Base-by-base conservation (phyloP, 1,139 yeast species). In the Nakaseomyces kungkrabaensis region DNA sequence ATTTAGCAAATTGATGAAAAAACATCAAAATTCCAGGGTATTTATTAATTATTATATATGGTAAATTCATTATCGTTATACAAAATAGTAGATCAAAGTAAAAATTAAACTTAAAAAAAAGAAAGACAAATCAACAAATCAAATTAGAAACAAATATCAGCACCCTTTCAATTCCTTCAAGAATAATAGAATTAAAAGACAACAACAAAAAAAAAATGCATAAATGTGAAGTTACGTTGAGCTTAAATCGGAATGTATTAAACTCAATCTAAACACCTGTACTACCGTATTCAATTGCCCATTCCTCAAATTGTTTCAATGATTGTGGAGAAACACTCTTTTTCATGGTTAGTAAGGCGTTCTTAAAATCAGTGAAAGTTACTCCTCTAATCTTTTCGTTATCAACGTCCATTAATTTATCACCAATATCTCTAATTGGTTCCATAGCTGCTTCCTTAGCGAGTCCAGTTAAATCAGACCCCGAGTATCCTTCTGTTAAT, bases 361-460 rank as follows among this genome's bases (percentile, higher is more conserved):
- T 70, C 43, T 68, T 68, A 57, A 80, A 79, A 61, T 80, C 85
- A 22, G 67, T 68, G 32, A 77, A 62, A 46, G 69, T 68, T 26
- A 80, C 76, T 10, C 79, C 76, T 49, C 85, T 67, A 36, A 80
- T 78, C 48, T 72, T 72, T 34, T 75, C 76, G 5, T 78, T 74
- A 11, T 80, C 77, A 1, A 80, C 77, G 63, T 72, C 70, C 56
- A 80, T 71, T 44, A 80, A 66, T 50, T 70, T 69, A 50, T 79
- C 85, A 0, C 85, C 85, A 42, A 81, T 63, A 36, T 79, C 78
- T 56, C 86, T 68, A 42, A 81, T 72, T 1, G 86, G 86, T 10
- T 82, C 83, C 85, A 81, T 80, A 1, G 85, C 85, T n/a, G 84
- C 79, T 57, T 80, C 85, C 60, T 80, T 80, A n/a, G 85, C 83